Percentiles rank a stretch among this genome's conserved stretches.
phyloP scores from a whole-genome alignment of 441 rosid genomes.

The Lepidium campestre region DNA sequence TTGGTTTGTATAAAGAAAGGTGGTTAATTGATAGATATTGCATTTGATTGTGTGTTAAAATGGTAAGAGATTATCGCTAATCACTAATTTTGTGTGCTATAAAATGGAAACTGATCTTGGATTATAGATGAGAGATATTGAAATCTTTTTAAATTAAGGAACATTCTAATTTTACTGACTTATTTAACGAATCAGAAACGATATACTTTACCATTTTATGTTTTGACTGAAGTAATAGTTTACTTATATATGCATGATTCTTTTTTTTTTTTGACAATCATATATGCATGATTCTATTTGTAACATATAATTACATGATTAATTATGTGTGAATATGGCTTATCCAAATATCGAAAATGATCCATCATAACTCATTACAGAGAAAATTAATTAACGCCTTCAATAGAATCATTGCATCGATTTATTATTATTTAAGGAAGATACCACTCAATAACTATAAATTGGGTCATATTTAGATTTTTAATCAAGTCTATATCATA shows the following conservation, averaged over 20 bases:
- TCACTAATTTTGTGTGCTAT: not conserved
- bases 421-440: too few relatives aligned
- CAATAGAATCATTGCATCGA: not conserved
- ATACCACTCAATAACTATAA: too few relatives aligned
- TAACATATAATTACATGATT: not conserved
- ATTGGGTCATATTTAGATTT: too few relatives aligned
- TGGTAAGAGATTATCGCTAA: conserved; percentile 7
- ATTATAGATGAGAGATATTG: not conserved
- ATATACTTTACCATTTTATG: not conserved
- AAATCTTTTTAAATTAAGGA: not conserved
- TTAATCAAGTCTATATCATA: too few relatives aligned
- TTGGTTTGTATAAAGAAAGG: conserved; percentile 1
- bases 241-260: conserved; percentile 2
- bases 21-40: conserved; percentile 18
- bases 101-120: not conserved
- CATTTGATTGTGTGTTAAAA: not conserved
- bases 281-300: not conserved
- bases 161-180: not conserved
- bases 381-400: not conserved
- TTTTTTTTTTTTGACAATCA: not conserved
- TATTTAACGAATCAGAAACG: not conserved
- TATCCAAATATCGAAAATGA: not conserved
- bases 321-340: not conserved
- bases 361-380: not conserved
- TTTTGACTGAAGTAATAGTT: not conserved